These are phyloP conservation scores for Starmerella scarabaei DNA, from an alignment of 805 yeast genomes.

Conservation along the genomic window DNA sequence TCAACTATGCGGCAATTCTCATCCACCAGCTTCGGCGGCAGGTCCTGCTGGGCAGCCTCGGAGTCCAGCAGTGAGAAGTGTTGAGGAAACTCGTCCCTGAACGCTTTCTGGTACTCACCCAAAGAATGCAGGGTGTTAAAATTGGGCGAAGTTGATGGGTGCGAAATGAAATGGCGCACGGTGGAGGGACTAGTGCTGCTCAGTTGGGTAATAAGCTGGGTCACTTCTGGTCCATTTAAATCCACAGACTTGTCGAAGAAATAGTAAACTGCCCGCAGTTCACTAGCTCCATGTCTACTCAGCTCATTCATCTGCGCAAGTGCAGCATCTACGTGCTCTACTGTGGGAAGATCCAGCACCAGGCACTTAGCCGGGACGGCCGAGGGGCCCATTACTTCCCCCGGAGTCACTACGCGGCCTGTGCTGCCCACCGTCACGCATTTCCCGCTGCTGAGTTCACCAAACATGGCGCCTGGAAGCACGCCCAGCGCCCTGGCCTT, in stretches of 20 bases:
- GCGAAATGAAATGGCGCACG: conserved; percentile 55
- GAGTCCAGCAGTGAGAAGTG: conserved; percentile 21
- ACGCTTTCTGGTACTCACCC: conserved; percentile 27
- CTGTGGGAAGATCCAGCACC: conserved; percentile 60
- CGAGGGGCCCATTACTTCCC: conserved; percentile 57
- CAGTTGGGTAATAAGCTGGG: conserved; percentile 28
- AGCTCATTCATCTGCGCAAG: conserved; percentile 3
- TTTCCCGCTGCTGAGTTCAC: conserved; percentile 46
- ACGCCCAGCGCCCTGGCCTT: conserved; percentile 60
- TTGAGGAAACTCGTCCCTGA: conserved; percentile 24
- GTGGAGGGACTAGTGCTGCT: conserved; percentile 27
- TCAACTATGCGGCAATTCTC: neutral
- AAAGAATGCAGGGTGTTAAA: conserved; percentile 45
- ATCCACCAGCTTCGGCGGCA: conserved; percentile 8
- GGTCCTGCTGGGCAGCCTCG: conserved; percentile 7
- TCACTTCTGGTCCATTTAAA: conserved; percentile 20
- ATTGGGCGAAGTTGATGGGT: conserved; percentile 50
- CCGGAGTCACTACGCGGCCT: conserved; percentile 37
- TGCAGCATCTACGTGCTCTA: conserved; percentile 32
- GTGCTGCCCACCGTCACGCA: conserved; percentile 31
- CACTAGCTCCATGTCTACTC: conserved; percentile 1
- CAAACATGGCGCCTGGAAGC: conserved; percentile 48
- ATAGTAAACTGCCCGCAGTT: conserved; percentile 51
- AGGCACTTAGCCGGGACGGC: conserved; percentile 47
- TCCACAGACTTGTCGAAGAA: conserved; percentile 55